Percentiles rank a stretch among this genome's conserved stretches.
Conservation (phyloP, 164 flowering plant species). For the Santalum album region DNA sequence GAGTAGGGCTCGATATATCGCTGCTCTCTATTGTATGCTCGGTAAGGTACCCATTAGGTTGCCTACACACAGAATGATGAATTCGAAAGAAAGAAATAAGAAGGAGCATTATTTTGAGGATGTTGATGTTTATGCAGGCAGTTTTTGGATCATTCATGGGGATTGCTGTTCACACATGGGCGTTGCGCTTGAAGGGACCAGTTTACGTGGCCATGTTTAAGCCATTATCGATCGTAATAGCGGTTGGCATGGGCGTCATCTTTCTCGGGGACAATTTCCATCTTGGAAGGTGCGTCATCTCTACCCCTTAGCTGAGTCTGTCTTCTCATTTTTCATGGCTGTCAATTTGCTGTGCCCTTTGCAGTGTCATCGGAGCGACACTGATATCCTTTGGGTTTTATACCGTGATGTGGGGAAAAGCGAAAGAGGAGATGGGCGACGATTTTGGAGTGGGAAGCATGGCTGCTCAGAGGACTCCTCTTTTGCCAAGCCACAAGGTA, state of each 20-base stretch:
- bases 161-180: conserved; percentile 44
- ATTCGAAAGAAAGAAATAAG: too few species aligned
- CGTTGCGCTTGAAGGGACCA: conserved; percentile 45
- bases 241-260: conserved; percentile 51
- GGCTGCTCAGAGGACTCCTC: too few species aligned
- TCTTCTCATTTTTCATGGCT: conserved; percentile 16
- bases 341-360: not conserved
- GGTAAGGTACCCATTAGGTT: not conserved
- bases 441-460: not conserved
- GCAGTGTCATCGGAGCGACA: conserved; percentile 28
- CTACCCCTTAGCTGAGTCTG: not conserved
- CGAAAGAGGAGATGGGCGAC: not conserved
- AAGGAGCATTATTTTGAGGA: too few species aligned
- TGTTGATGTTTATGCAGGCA: conserved; percentile 23
- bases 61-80: too few species aligned
- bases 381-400: conserved; percentile 31
- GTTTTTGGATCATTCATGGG: conserved; percentile 35
- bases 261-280: conserved; percentile 38
- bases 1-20: not conserved
- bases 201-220: conserved; percentile 57
- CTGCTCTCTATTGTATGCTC: not conserved
- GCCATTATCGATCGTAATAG: conserved; percentile 60
- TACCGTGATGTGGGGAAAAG: conserved; percentile 29
- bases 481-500: not conserved
- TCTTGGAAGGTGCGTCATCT: conserved; percentile 1